Conservation (phyloP, 2,329 filamentous ascomycete genomes). For the Colletotrichum sp. region DNA sequence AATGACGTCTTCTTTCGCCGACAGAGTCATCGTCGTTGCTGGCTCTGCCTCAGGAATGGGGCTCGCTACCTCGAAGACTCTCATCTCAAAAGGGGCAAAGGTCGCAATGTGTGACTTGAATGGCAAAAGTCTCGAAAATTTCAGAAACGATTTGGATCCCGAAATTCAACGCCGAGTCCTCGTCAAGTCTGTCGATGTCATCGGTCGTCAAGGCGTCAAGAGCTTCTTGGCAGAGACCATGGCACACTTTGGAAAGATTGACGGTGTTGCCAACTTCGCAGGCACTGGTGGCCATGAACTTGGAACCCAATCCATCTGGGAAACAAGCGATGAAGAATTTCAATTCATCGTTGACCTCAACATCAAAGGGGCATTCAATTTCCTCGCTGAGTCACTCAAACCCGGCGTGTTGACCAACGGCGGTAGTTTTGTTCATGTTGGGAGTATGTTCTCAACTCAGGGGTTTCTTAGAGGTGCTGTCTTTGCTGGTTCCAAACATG, state of each 20-base stretch:
- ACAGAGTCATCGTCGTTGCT: neutral
- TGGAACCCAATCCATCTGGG: slow-evolving; percentile 2
- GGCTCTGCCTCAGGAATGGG: slow-evolving; percentile 11
- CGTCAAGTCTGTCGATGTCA: neutral
- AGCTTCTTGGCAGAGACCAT: neutral
- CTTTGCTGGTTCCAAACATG: slow-evolving; percentile 6
- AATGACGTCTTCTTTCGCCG: neutral
- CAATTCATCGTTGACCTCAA: slow-evolving; percentile 12
- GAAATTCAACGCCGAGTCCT: neutral
- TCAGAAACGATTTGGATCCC: neutral
- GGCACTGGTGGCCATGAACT: slow-evolving; percentile 6
- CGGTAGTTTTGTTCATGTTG: slow-evolving; percentile 10
- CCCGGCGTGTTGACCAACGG: neutral
- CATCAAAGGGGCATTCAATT: slow-evolving; percentile 1
- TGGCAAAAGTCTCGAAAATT: neutral
- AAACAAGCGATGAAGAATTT: neutral
- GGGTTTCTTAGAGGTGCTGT: slow-evolving; percentile 7
- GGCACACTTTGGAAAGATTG: neutral
- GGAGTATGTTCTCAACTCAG: slow-evolving; percentile 12
- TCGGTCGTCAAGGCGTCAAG: neutral
- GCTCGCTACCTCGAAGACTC: neutral
- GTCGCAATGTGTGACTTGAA: slow-evolving; percentile 2
- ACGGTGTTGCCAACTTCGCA: slow-evolving; percentile 10
- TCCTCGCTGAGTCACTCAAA: slow-evolving; percentile 1
- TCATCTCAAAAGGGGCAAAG: neutral